Conservation (phyloP, 139 green algal genomes). For the Parachlorella kessleri region DNA sequence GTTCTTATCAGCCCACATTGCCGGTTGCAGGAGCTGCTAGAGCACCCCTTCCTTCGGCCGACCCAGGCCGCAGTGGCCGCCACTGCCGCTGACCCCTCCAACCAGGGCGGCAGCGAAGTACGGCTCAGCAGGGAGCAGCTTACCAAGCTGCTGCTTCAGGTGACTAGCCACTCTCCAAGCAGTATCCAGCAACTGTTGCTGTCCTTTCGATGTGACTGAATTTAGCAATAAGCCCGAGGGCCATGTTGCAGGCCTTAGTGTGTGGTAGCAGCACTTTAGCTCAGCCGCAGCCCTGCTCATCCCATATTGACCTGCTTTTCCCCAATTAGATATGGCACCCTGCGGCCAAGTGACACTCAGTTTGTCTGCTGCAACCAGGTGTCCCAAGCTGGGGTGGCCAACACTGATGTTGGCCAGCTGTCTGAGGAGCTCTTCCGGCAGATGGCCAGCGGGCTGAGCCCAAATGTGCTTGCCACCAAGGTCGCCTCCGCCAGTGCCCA, state of each 20-base stretch:
- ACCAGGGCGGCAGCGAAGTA: neutral
- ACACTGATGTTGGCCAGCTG: slow-evolving; percentile 75
- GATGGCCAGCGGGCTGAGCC: slow-evolving; percentile 46
- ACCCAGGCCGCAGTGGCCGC: slow-evolving; percentile 26
- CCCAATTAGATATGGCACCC: no score
- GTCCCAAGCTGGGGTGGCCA: slow-evolving; percentile 44
- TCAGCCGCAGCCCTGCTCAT: no score
- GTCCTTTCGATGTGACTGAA: no score
- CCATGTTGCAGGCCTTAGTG: no score
- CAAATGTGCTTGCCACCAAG: slow-evolving; percentile 16
- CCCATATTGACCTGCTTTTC: no score
- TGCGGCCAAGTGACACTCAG: no score
- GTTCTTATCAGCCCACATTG: no score
- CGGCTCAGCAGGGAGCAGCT: slow-evolving; percentile 70
- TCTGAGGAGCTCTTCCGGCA: slow-evolving; percentile 74
- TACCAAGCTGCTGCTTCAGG: slow-evolving; percentile 67
- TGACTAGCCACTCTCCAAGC: no score
- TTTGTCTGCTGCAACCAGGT: no score
- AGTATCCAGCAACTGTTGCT: no score
- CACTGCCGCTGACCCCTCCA: neutral
- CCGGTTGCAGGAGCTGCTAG: slow-evolving; percentile 75
- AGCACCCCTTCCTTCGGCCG: slow-evolving; percentile 87
- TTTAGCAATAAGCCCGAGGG: no score
- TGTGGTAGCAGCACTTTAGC: no score
- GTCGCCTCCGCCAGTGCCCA: neutral